Conservation (phyloP, 495 filamentous ascomycete species). For the Corynascus novoguineensis region DNA sequence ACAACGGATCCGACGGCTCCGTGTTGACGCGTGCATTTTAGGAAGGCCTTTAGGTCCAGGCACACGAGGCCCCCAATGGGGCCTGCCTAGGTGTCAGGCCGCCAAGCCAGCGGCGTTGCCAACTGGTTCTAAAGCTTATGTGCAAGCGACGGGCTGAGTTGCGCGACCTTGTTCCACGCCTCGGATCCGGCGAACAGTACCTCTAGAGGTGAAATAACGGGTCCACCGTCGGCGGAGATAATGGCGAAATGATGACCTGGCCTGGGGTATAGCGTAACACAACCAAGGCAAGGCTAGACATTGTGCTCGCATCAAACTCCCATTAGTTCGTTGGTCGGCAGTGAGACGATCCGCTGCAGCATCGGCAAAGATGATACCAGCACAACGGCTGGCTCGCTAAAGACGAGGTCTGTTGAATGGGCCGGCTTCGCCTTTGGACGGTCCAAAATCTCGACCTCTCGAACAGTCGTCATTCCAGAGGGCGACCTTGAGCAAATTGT, state of each 20-base stretch:
- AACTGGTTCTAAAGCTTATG: constrained; percentile 11
- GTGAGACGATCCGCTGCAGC: constrained; percentile 13
- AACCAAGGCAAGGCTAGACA: constrained; percentile 9
- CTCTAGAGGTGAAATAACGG: constrained; percentile 11
- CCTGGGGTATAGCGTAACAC: constrained; percentile 13
- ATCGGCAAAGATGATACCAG: constrained; percentile 17
- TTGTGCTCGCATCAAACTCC: constrained; percentile 8
- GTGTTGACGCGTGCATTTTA: background rate
- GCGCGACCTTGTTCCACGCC: constrained; percentile 22
- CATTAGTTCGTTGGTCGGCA: constrained; percentile 16
- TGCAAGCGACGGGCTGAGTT: constrained; percentile 13
- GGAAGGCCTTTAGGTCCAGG: background rate
- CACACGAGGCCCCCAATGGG: too few species aligned
- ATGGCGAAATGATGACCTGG: constrained; percentile 19
- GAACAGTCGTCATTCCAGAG: background rate
- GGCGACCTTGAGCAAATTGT: background rate
- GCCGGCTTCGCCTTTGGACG: constrained; percentile 11
- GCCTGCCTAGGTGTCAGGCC: background rate
- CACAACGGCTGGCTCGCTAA: constrained; percentile 4
- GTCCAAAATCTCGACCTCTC: constrained; percentile 3
- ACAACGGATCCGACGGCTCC: background rate
- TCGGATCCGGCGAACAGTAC: constrained; percentile 18
- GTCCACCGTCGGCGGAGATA: constrained; percentile 15
- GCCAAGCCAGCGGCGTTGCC: constrained; percentile 8
- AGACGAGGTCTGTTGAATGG: constrained; percentile 9